Evolutionary conservation across 2,329 filamentous ascomycete genomes (phyloP), one percentile per base, ranked within the genome.

Genomic region (Clonostachys rhizophaga): DNA sequence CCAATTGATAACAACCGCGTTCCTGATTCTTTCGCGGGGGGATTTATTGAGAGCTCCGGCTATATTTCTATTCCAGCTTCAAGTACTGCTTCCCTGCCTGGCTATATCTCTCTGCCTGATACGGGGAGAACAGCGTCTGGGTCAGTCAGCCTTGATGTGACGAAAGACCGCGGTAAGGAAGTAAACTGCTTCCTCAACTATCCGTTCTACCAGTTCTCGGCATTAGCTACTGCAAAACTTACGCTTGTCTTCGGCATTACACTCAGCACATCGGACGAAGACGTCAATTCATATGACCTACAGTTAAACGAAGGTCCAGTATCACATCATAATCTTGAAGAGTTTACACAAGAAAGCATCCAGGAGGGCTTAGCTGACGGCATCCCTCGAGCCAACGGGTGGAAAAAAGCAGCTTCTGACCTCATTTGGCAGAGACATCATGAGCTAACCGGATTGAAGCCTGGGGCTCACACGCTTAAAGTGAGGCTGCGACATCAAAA

Each of bases 1-100:
- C 80, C 81, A 0, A 67, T 84, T 39, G 67, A 71, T 47, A 68
- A 74, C n/a, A 72, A 72, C 12, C 58, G 58, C 2, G 60, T 76
- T 1, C 74, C 79, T 0, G 55, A 63, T 1, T 67, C 64, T 33
- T 86, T 83, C 62, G 52, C 61, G 17, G 36, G 2, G 17, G 81
- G 82, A 5, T 86, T 84, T 51, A 73, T 85, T 36, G 83, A 87
- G 60, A 74, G 74, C 0, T 77, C 83, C 50, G 65, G 67, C 17
- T 69, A 72, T 44, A 64, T 82, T 13, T 66, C 36, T n/a, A 18
- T 63, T 47, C 59, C 62, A 43, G 60, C 59, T 2, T 49, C 51
- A 36, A 58, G 60, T 49, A 39, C 14, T 39, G 12, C 14, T 39
- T n/a, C 14, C 7, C 2, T 39, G 14, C 36, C 36, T 14, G 36